Base-by-base conservation (phyloP, 78 protist genomes). In the Dictyostelium citrinum region DNA sequence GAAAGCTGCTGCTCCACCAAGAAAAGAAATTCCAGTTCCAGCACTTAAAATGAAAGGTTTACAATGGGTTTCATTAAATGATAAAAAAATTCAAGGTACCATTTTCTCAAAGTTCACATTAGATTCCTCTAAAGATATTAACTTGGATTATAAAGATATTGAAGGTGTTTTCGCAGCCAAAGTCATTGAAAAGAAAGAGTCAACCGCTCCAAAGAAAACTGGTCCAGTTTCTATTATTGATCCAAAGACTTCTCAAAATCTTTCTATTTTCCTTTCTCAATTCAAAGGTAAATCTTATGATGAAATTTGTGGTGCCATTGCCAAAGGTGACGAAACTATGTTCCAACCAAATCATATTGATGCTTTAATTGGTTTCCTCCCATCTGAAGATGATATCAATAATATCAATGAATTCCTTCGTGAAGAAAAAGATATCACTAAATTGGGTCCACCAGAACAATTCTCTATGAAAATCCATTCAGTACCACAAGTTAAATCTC, bases 1-100 rank as follows among this genome's bases (percentile, higher is more conserved):
- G 84, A 91, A 82, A 43, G 91, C 95, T 7, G 84, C 95, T 0
- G 92, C 95, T 29, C 95, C 90, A 51, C 83, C 95, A 55, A 71
- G 91, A 70, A 91, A 91, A 22, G 78, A 91, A 39, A 12, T 81
- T 29, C 95, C 90, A 80, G 46, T 84, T 14, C 95, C 95, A 75
- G 83, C 39, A 22, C n/a, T 45, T 16, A 91, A 91, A 58, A 91
- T 91, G 95, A 91, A 91, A 90, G 95, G 95, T 81, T 49, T 91
- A 24, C 95, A 91, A 72, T 91, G 95, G 95, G 82, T 79, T 8
- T 84, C 90, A 10, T 41, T 91, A 27, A 83, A 83, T 35, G 95
- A 91, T 51, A 81, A 78, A 51, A 91, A 91, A 85, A 81, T 91
- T 71, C 60, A 29, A 49, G 91, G 91, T 80, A 91, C 95, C 9